These are phyloP conservation scores for Chaetothyriales sp. DNA, from an alignment of 2,329 filamentous ascomycete genomes.

Conservation along the genomic window DNA sequence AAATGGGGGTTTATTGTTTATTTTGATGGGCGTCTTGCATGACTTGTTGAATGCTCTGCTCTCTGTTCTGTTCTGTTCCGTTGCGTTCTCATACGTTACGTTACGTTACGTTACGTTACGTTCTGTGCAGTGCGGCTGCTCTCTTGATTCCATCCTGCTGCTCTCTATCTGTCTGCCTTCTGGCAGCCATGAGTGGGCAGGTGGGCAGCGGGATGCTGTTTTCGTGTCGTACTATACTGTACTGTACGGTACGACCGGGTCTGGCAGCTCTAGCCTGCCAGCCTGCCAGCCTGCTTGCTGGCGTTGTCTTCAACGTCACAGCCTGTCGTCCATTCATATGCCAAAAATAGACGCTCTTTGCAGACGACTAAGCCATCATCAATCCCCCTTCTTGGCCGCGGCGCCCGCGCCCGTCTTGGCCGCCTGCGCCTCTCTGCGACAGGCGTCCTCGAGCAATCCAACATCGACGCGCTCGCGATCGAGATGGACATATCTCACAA, in stretches of 20 bases:
- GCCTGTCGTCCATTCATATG: no score
- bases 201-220: no score
- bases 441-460: conserved; percentile 78
- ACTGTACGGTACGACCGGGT: no score
- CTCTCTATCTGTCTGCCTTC: not conserved
- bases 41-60: not conserved
- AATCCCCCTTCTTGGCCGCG: conserved; percentile 1
- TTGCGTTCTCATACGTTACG: no score
- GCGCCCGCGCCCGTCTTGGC: conserved; percentile 6
- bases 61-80: not conserved
- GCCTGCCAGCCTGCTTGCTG: no score
- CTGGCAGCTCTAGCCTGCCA: no score
- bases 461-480: conserved; percentile 73
- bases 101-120: no score
- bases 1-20: not conserved
- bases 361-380: not conserved
- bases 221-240: no score
- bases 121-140: no score
- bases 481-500: conserved; percentile 84
- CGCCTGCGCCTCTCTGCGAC: conserved; percentile 54
- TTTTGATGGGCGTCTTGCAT: not conserved
- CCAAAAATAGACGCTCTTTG: no score
- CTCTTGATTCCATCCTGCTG: not conserved
- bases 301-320: no score
- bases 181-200: not conserved